Evolutionary conservation across 495 filamentous ascomycete genomes (phyloP).

Genomic region (Rhypophila decipiens): DNA sequence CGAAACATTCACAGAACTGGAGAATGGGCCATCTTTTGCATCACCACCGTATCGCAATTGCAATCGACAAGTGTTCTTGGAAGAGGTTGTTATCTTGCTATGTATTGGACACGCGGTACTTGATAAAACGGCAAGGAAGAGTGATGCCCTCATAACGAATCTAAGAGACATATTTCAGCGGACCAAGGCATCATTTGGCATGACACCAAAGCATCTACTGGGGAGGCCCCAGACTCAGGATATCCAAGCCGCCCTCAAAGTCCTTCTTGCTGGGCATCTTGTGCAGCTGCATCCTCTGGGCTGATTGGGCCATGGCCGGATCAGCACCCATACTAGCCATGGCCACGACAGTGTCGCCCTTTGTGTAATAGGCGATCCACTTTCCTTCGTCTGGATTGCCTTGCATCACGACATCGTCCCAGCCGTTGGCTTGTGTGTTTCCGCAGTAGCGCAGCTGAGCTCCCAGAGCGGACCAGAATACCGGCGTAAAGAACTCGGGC

Average conservation of each 20-base stretch:
- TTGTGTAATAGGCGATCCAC: slow-evolving; percentile 83
- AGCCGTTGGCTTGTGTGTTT: slow-evolving; percentile 65
- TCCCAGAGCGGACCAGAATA: slow-evolving; percentile 95
- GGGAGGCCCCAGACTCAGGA: slow-evolving; percentile 50
- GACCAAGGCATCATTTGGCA: too few relatives aligned
- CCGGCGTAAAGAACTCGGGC: slow-evolving; percentile 73
- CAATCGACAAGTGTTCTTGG: too few relatives aligned
- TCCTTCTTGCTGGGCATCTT: slow-evolving; percentile 80
- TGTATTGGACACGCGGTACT: too few relatives aligned
- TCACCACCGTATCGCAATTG: too few relatives aligned
- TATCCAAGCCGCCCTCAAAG: slow-evolving; percentile 65
- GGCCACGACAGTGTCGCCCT: slow-evolving; percentile 84
- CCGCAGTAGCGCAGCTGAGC: slow-evolving; percentile 88
- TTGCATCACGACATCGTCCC: slow-evolving; percentile 73
- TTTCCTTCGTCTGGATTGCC: slow-evolving; percentile 74
- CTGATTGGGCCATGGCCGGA: slow-evolving; percentile 74
- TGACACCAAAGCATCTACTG: slow-evolving; percentile 15
- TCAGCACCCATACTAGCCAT: slow-evolving; percentile 88
- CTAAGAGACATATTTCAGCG: too few relatives aligned
- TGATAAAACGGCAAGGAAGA: too few relatives aligned
- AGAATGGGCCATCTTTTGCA: too few relatives aligned
- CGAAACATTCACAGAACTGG: too few relatives aligned
- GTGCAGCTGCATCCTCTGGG: slow-evolving; percentile 77
- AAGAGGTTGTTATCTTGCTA: too few relatives aligned
- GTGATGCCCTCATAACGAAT: too few relatives aligned